These are phyloP conservation scores for Primulina huaijiensis DNA, from an alignment of 257 asterid species.

Conservation along the genomic window DNA sequence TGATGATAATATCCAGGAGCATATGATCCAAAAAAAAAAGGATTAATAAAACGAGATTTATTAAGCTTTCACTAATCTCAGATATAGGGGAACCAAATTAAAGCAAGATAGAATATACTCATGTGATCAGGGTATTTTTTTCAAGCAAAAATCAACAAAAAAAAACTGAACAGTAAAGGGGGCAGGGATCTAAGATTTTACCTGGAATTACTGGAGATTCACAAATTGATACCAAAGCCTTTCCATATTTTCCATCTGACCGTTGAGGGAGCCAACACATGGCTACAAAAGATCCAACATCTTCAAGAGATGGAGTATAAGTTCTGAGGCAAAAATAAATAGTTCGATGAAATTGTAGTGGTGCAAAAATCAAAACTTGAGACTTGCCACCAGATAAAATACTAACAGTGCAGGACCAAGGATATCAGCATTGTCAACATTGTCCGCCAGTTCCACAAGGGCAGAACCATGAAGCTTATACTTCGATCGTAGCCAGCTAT, in stretches of 20 bases:
- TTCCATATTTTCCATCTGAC: constrained; percentile 70
- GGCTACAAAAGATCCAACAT: constrained; percentile 80
- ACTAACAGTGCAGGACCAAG: constrained; percentile 66
- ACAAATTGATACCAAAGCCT: constrained; percentile 60
- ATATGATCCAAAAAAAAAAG: constrained; percentile 5
- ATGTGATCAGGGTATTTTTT: neutral
- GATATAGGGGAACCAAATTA: neutral
- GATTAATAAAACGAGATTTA: neutral
- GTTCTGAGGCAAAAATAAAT: constrained; percentile 45
- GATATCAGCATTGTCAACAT: constrained; percentile 44
- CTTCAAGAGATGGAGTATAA: constrained; percentile 72
- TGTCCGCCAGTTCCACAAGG: constrained; percentile 49
- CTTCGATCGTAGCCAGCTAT: constrained; percentile 76
- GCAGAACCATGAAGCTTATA: constrained; percentile 58
- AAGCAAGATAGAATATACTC: neutral
- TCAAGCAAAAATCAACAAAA: neutral
- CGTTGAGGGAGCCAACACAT: constrained; percentile 82
- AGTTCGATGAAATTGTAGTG: constrained; percentile 4
- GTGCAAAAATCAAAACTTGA: neutral
- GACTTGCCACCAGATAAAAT: constrained; percentile 15
- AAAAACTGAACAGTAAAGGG: neutral
- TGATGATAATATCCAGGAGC: constrained; percentile 3
- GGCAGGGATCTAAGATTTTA: constrained; percentile 28
- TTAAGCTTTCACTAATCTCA: neutral
- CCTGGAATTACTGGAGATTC: constrained; percentile 87